These are phyloP conservation scores for Papiliotrema nemorosa DNA, from an alignment of 1,284 basidiomycete genomes.

Conservation along the genomic window DNA sequence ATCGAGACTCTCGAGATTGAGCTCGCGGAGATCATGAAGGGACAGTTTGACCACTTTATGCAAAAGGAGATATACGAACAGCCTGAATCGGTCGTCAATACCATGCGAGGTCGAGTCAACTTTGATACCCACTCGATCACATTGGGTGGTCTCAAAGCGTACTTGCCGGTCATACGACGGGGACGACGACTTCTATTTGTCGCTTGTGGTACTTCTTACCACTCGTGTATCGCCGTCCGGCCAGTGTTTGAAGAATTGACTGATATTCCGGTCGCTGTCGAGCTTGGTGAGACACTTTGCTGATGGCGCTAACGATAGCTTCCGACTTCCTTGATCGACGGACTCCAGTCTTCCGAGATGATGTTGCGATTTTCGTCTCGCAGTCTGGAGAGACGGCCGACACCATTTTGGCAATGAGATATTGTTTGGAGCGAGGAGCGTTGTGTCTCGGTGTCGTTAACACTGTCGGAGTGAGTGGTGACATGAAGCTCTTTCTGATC, in stretches of 20 bases:
- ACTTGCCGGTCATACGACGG: constrained; percentile 92
- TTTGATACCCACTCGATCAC: constrained; percentile 91
- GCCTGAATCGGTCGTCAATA: constrained; percentile 99
- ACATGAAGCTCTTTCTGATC: neutral
- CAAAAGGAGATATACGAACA: constrained; percentile 99
- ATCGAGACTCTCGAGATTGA: constrained; percentile 99
- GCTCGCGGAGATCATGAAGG: constrained; percentile 99
- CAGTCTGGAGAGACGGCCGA: constrained; percentile 99
- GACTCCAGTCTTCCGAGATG: constrained; percentile 99
- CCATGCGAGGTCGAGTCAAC: constrained; percentile 99
- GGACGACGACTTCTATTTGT: constrained; percentile 94
- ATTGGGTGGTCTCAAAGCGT: constrained; percentile 91
- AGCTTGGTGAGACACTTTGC: constrained; percentile 55
- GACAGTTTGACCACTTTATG: constrained; percentile 99
- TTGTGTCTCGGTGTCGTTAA: constrained; percentile 95
- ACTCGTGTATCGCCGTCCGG: constrained; percentile 87
- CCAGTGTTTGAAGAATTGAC: constrained; percentile 99
- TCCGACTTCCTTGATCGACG: constrained; percentile 98
- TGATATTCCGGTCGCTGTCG: constrained; percentile 96
- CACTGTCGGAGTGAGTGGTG: constrained; percentile 67
- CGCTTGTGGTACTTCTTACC: constrained; percentile 97
- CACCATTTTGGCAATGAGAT: constrained; percentile 92
- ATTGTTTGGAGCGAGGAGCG: constrained; percentile 94
- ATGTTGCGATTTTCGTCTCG: constrained; percentile 93
- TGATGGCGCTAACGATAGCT: constrained; percentile 51